These are phyloP conservation scores for Pichia sp. DNA, from an alignment of 1,139 yeast species.

Conservation along the genomic window DNA sequence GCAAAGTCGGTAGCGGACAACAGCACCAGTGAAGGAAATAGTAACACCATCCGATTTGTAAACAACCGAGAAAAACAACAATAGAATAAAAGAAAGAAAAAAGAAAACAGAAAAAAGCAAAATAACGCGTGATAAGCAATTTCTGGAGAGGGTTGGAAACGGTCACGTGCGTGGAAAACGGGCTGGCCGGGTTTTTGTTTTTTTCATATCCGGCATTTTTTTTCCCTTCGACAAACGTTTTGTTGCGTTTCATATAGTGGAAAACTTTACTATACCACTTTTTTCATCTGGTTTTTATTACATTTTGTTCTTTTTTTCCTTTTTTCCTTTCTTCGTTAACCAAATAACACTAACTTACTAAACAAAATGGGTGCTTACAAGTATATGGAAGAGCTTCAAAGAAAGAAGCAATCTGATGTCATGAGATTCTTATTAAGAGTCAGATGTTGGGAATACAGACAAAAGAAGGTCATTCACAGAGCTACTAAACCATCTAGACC, in stretches of 20 bases:
- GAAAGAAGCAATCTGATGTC: slow-evolving; percentile 99
- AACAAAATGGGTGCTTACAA: slow-evolving; percentile 96
- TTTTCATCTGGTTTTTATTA: background rate
- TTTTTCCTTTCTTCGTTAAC: background rate
- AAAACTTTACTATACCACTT: background rate
- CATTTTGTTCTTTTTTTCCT: background rate
- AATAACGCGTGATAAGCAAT: too few relatives aligned
- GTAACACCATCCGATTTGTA: too few relatives aligned
- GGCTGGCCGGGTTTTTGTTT: too few relatives aligned
- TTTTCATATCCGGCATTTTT: too few relatives aligned
- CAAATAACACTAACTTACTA: slow-evolving; percentile 1
- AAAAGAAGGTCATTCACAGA: slow-evolving; percentile 97
- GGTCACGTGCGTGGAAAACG: too few relatives aligned
- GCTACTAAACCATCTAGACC: slow-evolving; percentile 99
- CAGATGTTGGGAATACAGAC: slow-evolving; percentile 99
- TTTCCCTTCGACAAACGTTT: background rate
- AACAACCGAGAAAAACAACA: too few relatives aligned
- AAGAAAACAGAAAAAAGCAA: too few relatives aligned
- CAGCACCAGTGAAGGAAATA: background rate
- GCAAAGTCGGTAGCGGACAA: too few relatives aligned
- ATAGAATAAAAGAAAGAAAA: too few relatives aligned
- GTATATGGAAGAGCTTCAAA: slow-evolving; percentile 97
- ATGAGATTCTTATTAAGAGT: slow-evolving; percentile 97
- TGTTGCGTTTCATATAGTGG: background rate
- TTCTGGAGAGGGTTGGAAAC: too few relatives aligned